Evolutionary conservation across 345 rosid species (phyloP).

Genomic region (Draba incana): DNA sequence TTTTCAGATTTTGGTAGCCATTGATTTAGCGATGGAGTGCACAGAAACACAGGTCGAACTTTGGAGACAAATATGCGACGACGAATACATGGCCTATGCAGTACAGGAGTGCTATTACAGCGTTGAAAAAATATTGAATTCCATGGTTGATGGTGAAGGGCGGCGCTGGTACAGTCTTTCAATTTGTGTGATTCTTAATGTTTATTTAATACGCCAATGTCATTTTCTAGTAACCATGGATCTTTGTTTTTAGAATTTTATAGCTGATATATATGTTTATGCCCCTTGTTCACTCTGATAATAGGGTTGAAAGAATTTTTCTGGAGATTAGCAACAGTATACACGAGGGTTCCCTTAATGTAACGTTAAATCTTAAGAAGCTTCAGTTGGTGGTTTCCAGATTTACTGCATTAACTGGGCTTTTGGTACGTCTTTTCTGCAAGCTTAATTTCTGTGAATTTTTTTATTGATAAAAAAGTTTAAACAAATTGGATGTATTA

Average conservation of each 20-base stretch:
- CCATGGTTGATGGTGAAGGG: conserved; percentile 92
- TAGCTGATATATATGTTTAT: conserved; percentile 11
- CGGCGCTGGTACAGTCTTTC: conserved; percentile 71
- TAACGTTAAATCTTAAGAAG: conserved; percentile 71
- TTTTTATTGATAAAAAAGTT: conserved; percentile 1
- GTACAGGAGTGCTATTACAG: conserved; percentile 95
- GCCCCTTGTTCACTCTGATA: conserved; percentile 27
- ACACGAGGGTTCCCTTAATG: conserved; percentile 61
- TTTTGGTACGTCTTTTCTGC: conserved; percentile 62
- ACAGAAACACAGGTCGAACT: conserved; percentile 77
- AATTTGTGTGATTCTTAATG: conserved; percentile 22
- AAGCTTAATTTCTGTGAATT: conserved; percentile 15
- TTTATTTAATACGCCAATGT: conserved; percentile 27
- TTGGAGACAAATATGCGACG: conserved; percentile 81
- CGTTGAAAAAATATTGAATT: conserved; percentile 76
- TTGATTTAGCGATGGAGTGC: conserved; percentile 95
- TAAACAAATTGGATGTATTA: conserved; percentile 16
- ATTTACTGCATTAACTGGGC: conserved; percentile 92
- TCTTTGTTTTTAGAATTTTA: conserved; percentile 26
- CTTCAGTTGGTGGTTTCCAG: conserved; percentile 78
- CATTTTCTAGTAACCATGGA: conserved; percentile 18
- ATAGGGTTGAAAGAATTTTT: conserved; percentile 93
- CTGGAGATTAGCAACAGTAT: conserved; percentile 82
- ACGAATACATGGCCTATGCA: conserved; percentile 97
- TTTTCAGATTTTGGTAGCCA: conserved; percentile 82